These are phyloP conservation scores for Stagonosporopsis rhizophila DNA, from an alignment of 2,329 filamentous ascomycete genomes.

Conservation along the genomic window DNA sequence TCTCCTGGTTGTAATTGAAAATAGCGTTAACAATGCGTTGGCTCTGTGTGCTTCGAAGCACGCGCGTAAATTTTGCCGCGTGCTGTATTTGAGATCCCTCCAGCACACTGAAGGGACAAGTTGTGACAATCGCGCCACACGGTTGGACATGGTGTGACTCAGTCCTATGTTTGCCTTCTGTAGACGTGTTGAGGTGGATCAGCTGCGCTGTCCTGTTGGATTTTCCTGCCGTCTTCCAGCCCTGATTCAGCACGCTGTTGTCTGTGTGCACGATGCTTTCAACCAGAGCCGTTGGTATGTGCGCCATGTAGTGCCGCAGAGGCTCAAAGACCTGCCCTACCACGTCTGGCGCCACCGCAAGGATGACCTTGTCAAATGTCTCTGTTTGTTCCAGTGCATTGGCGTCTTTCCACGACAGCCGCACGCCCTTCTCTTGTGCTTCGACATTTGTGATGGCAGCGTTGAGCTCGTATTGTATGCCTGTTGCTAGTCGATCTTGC, in stretches of 20 bases:
- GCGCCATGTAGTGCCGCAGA: conserved; percentile 46
- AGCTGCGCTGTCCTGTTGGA: conserved; percentile 27
- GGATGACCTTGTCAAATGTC: conserved; percentile 60
- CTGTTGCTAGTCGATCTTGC: conserved; percentile 55
- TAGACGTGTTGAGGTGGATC: conserved; percentile 46
- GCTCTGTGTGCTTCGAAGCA: conserved; percentile 59
- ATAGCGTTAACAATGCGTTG: conserved; percentile 57
- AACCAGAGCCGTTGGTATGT: conserved; percentile 59
- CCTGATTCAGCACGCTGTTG: conserved; percentile 20
- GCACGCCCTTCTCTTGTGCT: conserved; percentile 35
- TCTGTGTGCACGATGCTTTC: conserved; percentile 58
- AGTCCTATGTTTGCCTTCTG: conserved; percentile 46
- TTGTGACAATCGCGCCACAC: conserved; percentile 61
- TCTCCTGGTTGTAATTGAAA: conserved; percentile 39
- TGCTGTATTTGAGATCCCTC: conserved; percentile 53
- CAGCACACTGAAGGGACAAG: conserved; percentile 55
- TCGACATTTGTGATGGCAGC: conserved; percentile 50
- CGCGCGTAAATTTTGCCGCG: conserved; percentile 60
- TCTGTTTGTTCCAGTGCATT: conserved; percentile 34
- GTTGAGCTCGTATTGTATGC: conserved; percentile 53
- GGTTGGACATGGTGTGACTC: conserved; percentile 62
- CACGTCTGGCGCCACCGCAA: conserved; percentile 64
- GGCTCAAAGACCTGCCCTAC: conserved; percentile 58
- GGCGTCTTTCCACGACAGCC: conserved; percentile 46
- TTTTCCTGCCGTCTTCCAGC: not conserved